These are phyloP conservation scores for Zychaea mexicana DNA, from an alignment of 371 early-diverging fungal genomes.

Conservation along the genomic window DNA sequence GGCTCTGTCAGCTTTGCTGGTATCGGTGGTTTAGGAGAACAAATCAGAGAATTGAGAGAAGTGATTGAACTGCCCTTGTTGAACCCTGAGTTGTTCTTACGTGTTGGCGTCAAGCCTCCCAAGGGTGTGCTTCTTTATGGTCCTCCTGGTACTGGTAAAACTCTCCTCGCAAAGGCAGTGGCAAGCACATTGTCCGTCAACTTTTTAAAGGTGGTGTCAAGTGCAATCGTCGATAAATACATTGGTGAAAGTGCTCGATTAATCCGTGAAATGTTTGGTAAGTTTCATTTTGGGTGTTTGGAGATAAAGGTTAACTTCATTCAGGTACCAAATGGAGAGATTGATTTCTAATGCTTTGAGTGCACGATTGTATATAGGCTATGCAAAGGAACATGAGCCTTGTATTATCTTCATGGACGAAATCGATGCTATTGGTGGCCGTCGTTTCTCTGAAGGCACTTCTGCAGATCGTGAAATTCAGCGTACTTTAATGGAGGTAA, in stretches of 20 bases:
- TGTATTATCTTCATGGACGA: slow-evolving; percentile 99
- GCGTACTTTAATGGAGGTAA: slow-evolving; percentile 97
- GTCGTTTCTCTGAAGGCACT: slow-evolving; percentile 98
- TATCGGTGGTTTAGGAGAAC: slow-evolving; percentile 97
- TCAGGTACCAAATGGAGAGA: neutral
- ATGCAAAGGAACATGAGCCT: slow-evolving; percentile 99
- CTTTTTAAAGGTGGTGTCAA: slow-evolving; percentile 96
- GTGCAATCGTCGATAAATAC: slow-evolving; percentile 99
- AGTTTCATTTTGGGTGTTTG: neutral
- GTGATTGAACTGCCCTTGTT: slow-evolving; percentile 98
- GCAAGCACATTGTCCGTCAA: slow-evolving; percentile 97
- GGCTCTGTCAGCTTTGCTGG: slow-evolving; percentile 96
- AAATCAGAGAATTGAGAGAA: slow-evolving; percentile 98
- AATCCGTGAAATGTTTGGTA: slow-evolving; percentile 99
- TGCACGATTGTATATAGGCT: slow-evolving; percentile 53
- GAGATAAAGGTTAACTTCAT: neutral
- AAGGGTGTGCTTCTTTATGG: slow-evolving; percentile 99
- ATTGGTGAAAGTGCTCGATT: slow-evolving; percentile 98
- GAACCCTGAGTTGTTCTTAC: slow-evolving; percentile 98
- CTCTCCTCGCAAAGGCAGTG: slow-evolving; percentile 94
- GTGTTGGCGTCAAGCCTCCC: slow-evolving; percentile 98
- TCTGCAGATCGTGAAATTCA: slow-evolving; percentile 99
- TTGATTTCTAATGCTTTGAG: too few species aligned
- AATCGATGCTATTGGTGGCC: slow-evolving; percentile 99
- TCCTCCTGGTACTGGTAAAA: slow-evolving; percentile 97